Base-by-base conservation (phyloP, 495 filamentous ascomycete genomes). In the Hypomontagnella monticulosa region DNA sequence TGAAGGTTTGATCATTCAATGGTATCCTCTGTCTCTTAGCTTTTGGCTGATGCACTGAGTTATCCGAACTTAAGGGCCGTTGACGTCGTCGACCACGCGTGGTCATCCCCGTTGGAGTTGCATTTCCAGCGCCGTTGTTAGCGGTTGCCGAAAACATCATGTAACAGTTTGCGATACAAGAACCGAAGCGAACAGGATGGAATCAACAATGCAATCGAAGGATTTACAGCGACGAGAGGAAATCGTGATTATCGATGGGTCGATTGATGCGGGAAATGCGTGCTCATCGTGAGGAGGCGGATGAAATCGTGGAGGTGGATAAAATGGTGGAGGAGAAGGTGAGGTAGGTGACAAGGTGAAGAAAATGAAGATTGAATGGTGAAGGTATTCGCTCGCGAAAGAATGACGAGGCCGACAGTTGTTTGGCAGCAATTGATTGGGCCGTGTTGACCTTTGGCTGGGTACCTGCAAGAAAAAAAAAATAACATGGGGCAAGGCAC, bases 91-190 rank as follows among this genome's bases (percentile, higher is more conserved):
- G 84, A 70, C 80, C 77, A 53, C 88, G 80, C 15, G 77, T 83
- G 66, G 83, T 89, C 56, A 85, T 84, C 47, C 79, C 74, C 50
- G 84, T 75, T 4, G 79, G 72, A 44, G 63, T 48, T 38, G 48
- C 54, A 37, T 61, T 67, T 37, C 70, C 69, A 60, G 81, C 73
- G 69, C 78, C 76, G 57, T 79, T 75, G 57, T 75, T 70, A 54
- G 78, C 69, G 52, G 83, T 73, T 57, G 87, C 80, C 30, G 87
- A 85, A 72, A 91, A 91, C 89, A 91, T 91, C 68, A 66, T 79
- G 71, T 12, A 46, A 16, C 3, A 6, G 50, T 44, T 43, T 19
- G 47, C 38, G 57, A 32, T 52, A 59, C 52, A 53, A 46, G 66
- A 59, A 49, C 43, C 36, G 15, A 49, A 47, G 51, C 7, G 63